Evolutionary conservation across 768 basidiomycete species (phyloP).

Genomic region (Brasilioporus rufonigricans): DNA sequence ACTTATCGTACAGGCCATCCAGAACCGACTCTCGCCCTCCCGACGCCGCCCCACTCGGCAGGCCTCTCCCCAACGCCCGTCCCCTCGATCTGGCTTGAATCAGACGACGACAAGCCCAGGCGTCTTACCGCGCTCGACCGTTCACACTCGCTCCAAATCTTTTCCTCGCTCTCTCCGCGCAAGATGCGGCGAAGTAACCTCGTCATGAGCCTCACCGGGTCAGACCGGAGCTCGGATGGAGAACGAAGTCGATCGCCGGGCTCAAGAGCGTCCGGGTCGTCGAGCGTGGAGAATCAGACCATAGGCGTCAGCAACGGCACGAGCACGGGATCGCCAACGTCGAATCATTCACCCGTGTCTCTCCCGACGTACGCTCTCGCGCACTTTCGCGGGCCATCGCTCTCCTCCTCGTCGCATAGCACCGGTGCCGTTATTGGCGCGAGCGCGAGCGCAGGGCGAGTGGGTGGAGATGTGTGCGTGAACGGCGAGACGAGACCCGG

Average conservation of each 20-base stretch:
- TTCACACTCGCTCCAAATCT: constrained; percentile 19
- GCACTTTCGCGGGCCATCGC: constrained; percentile 1
- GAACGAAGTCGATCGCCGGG: not conserved
- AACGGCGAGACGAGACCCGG: too few relatives aligned
- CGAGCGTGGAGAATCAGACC: not conserved
- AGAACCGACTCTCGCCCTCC: constrained; percentile 14
- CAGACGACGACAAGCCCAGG: constrained; percentile 29
- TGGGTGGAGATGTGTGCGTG: too few relatives aligned
- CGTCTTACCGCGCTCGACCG: constrained; percentile 22
- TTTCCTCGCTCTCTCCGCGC: constrained; percentile 11
- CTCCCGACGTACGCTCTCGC: constrained; percentile 11
- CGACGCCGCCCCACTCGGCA: constrained; percentile 23
- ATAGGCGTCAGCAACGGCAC: not conserved
- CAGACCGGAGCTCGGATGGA: not conserved
- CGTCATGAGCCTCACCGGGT: constrained; percentile 27
- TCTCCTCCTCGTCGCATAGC: not conserved
- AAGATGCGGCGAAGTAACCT: constrained; percentile 25
- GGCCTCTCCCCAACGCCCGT: constrained; percentile 26
- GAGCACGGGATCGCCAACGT: constrained; percentile 7
- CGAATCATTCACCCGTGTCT: constrained; percentile 13
- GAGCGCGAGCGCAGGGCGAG: too few relatives aligned
- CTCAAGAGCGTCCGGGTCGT: not conserved
- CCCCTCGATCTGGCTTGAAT: constrained; percentile 53
- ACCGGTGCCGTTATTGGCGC: too few relatives aligned
- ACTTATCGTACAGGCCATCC: too few relatives aligned